Evolutionary conservation across 1,284 basidiomycete genomes (phyloP), one percentile per base, ranked within the genome.

Genomic region (Tausonia pullulans): DNA sequence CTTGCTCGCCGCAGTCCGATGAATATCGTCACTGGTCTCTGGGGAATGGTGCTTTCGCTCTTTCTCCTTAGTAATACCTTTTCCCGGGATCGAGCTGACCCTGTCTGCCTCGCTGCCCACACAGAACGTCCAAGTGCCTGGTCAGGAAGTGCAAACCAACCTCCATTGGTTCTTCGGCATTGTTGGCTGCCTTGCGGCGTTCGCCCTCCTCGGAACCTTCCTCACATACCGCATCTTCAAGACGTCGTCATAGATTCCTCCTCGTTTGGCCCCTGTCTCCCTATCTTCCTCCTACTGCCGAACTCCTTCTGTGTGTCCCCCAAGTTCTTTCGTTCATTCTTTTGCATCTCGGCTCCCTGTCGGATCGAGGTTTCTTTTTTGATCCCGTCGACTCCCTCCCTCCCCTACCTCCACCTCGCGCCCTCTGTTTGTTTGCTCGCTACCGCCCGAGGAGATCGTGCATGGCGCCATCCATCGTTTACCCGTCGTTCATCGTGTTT

Each of bases 91-190:
- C n/a, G 73, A 69, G 73, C 70, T 3, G 70, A 70, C n/a, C 64
- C 84, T 84, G 86, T 78, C 74, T 89, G 13, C 89, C 87, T 89
- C 89, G 89, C 3, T 91, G 91, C 16, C 27, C 3, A 43, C 49
- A n/a, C 52, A 50, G 88, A 92, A 93, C 77, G 89, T 93, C 0
- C 86, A 87, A 70, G 93, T 97, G 1, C 93, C 93, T 0, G 93
- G 93, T 0, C 82, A 97, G 73, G 84, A 83, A 62, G 74, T 79
- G 6, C 11, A 58, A 71, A 57, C 67, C 54, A 62, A 41, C 10
- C 45, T 45, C 27, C 55, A 74, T 11, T 95, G 92, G 92, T 96
- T 95, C 74, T 78, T 81, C 39, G 84, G 86, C n/a, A 94, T 95
- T 69, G 83, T 95, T 16, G 87, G 83, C 0, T 81, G 79, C 55